Conservation (phyloP, 1,139 yeast species). For the Taphrina wiesneri region DNA sequence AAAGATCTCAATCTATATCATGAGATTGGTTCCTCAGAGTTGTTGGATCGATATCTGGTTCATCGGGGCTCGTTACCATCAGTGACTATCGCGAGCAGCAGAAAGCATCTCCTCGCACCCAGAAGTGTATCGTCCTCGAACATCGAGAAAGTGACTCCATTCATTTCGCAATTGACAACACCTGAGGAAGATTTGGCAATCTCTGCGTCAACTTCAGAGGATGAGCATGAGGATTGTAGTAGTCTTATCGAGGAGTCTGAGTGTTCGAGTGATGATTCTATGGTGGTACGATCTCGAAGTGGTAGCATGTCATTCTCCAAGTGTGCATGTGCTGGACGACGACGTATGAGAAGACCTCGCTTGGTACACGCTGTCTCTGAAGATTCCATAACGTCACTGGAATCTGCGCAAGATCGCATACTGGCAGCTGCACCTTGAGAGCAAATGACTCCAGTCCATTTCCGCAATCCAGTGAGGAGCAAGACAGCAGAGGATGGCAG, state of each 20-base stretch:
- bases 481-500: not conserved
- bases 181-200: not conserved
- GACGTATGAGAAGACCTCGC: not conserved
- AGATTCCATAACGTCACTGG: not conserved
- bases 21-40: not conserved
- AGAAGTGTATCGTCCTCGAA: not conserved
- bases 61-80: not conserved
- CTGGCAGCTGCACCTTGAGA: not conserved
- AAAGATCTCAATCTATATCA: not conserved
- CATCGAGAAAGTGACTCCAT: not conserved
- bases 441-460: not conserved
- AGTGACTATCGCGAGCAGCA: not conserved
- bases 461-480: not conserved
- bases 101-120: not conserved
- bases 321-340: not conserved
- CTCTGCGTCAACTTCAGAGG: not conserved
- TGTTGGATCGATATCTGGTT: not conserved
- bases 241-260: not conserved
- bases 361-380: not conserved
- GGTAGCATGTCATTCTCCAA: not conserved
- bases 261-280: not conserved
- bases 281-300: not conserved
- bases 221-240: slow-evolving; percentile 1
- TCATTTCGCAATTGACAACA: not conserved
- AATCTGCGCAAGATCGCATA: not conserved